Percentiles rank a stretch among this genome's conserved stretches.
These are phyloP conservation scores for Tephrocybe sp. DNA, from an alignment of 768 basidiomycete species.

Conservation along the genomic window DNA sequence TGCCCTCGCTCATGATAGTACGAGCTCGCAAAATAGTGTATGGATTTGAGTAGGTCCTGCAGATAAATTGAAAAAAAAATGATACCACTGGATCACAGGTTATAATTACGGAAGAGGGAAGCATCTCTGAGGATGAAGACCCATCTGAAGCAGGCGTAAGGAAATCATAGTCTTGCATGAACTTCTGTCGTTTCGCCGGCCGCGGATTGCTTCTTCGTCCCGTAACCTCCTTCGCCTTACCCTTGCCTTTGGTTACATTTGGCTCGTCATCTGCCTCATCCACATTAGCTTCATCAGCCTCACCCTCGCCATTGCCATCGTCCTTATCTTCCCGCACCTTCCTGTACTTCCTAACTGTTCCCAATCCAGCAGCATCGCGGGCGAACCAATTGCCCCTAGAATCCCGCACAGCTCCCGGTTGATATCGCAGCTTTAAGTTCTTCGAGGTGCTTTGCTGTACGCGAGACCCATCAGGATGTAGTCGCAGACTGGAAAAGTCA, in stretches of 20 bases:
- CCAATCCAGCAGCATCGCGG: slow-evolving; percentile 58
- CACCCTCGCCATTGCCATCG: slow-evolving; percentile 16
- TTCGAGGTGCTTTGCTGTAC: slow-evolving; percentile 43
- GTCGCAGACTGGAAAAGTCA: slow-evolving; percentile 62
- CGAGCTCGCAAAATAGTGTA: slow-evolving; percentile 44
- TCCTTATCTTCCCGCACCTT: slow-evolving; percentile 20
- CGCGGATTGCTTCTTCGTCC: slow-evolving; percentile 24
- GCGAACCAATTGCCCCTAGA: slow-evolving; percentile 66
- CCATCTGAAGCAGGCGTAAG: slow-evolving; percentile 33
- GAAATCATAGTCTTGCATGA: slow-evolving; percentile 53
- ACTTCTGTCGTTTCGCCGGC: slow-evolving; percentile 42
- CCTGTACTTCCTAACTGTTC: slow-evolving; percentile 35
- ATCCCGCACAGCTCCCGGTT: slow-evolving; percentile 39
- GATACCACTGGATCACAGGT: slow-evolving; percentile 8
- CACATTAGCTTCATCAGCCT: slow-evolving; percentile 10
- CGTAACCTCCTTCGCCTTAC: slow-evolving; percentile 8
- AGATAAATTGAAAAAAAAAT: slow-evolving; percentile 7
- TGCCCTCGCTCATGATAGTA: slow-evolving; percentile 68
- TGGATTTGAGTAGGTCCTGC: slow-evolving; percentile 51
- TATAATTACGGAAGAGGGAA: slow-evolving; percentile 53
- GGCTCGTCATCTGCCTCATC: slow-evolving; percentile 3
- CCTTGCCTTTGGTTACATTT: not conserved
- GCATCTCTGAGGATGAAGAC: slow-evolving; percentile 15
- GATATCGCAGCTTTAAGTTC: slow-evolving; percentile 34
- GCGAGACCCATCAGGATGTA: slow-evolving; percentile 65